These are phyloP conservation scores for Cladosporium colombiae DNA, from an alignment of 2,329 filamentous ascomycete species.

Conservation along the genomic window DNA sequence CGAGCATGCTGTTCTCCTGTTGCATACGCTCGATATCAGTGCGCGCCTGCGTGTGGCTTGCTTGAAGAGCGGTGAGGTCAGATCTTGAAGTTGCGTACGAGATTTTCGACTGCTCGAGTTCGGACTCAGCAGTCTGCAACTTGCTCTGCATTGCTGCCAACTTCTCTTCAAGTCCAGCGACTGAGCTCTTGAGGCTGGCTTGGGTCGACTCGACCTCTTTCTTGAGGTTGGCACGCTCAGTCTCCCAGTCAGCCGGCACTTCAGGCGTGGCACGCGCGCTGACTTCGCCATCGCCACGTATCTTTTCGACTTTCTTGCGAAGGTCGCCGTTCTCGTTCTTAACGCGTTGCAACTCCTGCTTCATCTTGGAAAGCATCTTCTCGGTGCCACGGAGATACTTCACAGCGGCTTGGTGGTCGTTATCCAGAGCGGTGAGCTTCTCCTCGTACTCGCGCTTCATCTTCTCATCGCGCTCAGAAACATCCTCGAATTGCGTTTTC, in stretches of 20 bases:
- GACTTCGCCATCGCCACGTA: conserved; percentile 29
- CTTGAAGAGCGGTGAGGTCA: conserved; percentile 57
- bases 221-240: conserved; percentile 68
- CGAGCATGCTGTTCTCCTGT: conserved; percentile 76
- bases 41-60: conserved; percentile 48
- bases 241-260: conserved; percentile 67
- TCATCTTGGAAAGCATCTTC: conserved; percentile 98
- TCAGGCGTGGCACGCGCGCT: conserved; percentile 40
- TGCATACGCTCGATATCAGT: conserved; percentile 79
- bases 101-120: conserved; percentile 67
- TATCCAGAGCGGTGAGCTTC: conserved; percentile 90
- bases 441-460: conserved; percentile 89
- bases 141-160: conserved; percentile 69
- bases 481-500: conserved; percentile 72
- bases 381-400: conserved; percentile 98
- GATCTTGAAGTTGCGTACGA: conserved; percentile 42
- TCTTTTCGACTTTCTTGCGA: conserved; percentile 70
- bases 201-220: conserved; percentile 70
- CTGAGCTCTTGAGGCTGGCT: conserved; percentile 65
- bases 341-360: conserved; percentile 91
- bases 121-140: conserved; percentile 63
- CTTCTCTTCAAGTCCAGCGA: conserved; percentile 69
- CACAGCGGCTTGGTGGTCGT: conserved; percentile 95
- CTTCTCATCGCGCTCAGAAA: conserved; percentile 78
- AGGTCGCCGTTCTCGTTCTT: conserved; percentile 83